Base-by-base conservation (phyloP, 495 filamentous ascomycete genomes). In the Hyaloscypha variabilis region DNA sequence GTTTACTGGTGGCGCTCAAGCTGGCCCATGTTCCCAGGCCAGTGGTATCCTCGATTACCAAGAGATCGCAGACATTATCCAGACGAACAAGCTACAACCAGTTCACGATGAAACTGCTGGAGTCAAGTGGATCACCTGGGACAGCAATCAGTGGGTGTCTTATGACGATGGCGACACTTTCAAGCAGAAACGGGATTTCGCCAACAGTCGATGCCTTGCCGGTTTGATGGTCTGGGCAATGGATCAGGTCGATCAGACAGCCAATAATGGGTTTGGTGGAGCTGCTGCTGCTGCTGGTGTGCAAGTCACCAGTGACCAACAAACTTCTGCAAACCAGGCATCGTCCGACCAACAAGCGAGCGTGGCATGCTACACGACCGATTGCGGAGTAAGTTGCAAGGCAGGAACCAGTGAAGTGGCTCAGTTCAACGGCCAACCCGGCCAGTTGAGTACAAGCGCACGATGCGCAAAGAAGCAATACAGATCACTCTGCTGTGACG, bases 201-300 rank as follows among this genome's bases (percentile, higher is more conserved):
- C 77, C 8, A 73, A 69, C 51, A 51, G 64, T 17, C 62, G 61
- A 31, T 77, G 81, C 54, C 59, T 82, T 1, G 79, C 76, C 4
- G 79, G 81, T 19, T 58, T 75, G 1, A 76, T 83, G 77, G 70
- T 81, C 5, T 82, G 78, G 80, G 75, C 77, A 3, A 65, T 79
- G 26, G 71, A 74, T 53, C 30, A 34, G 30, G 30, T 34, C 5
- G 30, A 34, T 10, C 30, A 34, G 30, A 34, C 30, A 5, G 30
- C 30, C 30, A 10, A 10, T 4, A 4, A 5, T 34, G 30, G 30
- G 65, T n/a, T n/a, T n/a, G n/a, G n/a, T n/a, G n/a, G n/a, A n/a
- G n/a, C n/a, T n/a, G n/a, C n/a, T 34, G 5, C 30, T 34, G 30
- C 4, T 10, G 30, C 30, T 5, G 10, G 10, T 34, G n/a, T n/a